These are phyloP conservation scores for Naematelia aurantialba DNA, from an alignment of 768 basidiomycete genomes.

Conservation along the genomic window DNA sequence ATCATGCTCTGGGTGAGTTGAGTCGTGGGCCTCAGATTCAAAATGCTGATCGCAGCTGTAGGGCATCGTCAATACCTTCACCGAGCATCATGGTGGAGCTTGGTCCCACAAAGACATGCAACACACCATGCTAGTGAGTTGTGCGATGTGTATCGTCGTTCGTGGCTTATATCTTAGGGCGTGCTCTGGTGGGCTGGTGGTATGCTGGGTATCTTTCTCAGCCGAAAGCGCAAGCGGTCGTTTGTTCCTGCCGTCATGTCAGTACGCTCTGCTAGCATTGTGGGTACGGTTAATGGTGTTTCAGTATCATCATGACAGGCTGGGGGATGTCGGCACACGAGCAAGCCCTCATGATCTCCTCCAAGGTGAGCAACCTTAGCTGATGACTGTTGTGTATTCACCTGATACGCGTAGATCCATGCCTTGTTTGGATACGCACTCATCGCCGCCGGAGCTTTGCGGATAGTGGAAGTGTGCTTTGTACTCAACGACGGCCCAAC, in stretches of 20 bases:
- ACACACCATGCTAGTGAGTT: conserved; percentile 58
- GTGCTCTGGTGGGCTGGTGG: conserved; percentile 76
- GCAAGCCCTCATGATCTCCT: conserved; percentile 78
- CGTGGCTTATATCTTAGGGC: conserved; percentile 58
- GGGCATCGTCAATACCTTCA: conserved; percentile 80
- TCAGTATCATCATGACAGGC: conserved; percentile 80
- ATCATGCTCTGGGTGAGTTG: conserved; percentile 50
- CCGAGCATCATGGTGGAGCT: conserved; percentile 72
- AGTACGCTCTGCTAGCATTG: conserved; percentile 27
- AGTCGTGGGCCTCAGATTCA: not conserved
- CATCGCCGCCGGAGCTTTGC: conserved; percentile 73
- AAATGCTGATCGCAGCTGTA: conserved; percentile 4
- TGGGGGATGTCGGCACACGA: conserved; percentile 88
- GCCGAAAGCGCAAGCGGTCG: conserved; percentile 38
- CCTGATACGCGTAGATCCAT: conserved; percentile 60
- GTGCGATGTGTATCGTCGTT: too few relatives aligned
- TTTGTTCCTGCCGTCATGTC: conserved; percentile 78
- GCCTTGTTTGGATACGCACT: conserved; percentile 77
- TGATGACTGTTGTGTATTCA: not conserved
- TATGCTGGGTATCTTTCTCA: conserved; percentile 74
- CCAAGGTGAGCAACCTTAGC: conserved; percentile 59
- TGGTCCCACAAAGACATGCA: conserved; percentile 96
- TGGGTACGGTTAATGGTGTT: not conserved
- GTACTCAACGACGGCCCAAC: conserved; percentile 53
- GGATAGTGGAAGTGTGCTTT: conserved; percentile 82